Percentiles rank a stretch among this genome's conserved stretches.
Evolutionary conservation across 768 basidiomycete genomes (phyloP).

Genomic region (Mycena vulgaris): DNA sequence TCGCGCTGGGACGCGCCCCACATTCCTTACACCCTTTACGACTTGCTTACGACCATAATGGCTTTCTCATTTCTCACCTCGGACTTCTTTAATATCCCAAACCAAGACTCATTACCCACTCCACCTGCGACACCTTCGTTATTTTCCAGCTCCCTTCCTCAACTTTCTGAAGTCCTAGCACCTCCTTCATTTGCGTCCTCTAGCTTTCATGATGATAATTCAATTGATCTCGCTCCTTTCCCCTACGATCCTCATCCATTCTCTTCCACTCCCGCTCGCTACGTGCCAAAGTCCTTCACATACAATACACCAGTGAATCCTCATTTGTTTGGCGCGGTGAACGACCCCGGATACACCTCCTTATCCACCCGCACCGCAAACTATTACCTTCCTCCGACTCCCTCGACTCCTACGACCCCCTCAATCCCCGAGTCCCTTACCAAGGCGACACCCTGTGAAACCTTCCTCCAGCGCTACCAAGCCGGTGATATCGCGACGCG

Average conservation of each 20-base stretch:
- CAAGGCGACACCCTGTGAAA: not conserved
- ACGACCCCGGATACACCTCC: constrained; percentile 9
- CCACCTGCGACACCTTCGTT: not conserved
- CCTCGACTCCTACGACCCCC: not conserved
- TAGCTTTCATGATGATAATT: not conserved
- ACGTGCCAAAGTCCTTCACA: not conserved
- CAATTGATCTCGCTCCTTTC: not conserved
- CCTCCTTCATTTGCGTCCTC: not conserved
- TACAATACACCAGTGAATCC: constrained; percentile 7
- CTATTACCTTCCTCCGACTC: not conserved
- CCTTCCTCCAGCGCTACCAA: not conserved
- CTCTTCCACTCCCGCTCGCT: not conserved
- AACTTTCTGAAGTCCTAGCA: not conserved
- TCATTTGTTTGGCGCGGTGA: not conserved
- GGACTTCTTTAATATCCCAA: constrained; percentile 1
- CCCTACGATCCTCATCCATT: not conserved
- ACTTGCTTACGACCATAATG: not conserved
- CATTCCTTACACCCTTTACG: not conserved
- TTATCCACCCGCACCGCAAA: not conserved
- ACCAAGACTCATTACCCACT: not conserved
- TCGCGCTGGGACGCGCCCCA: constrained; percentile 11
- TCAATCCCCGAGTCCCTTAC: not conserved
- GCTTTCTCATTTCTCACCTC: not conserved
- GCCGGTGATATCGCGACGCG: not conserved
- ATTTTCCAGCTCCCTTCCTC: not conserved